Percentiles rank a stretch among this genome's conserved stretches.
phyloP scores from a whole-genome alignment of 768 basidiomycete genomes.

The Cystofilobasidium capitatum region DNA sequence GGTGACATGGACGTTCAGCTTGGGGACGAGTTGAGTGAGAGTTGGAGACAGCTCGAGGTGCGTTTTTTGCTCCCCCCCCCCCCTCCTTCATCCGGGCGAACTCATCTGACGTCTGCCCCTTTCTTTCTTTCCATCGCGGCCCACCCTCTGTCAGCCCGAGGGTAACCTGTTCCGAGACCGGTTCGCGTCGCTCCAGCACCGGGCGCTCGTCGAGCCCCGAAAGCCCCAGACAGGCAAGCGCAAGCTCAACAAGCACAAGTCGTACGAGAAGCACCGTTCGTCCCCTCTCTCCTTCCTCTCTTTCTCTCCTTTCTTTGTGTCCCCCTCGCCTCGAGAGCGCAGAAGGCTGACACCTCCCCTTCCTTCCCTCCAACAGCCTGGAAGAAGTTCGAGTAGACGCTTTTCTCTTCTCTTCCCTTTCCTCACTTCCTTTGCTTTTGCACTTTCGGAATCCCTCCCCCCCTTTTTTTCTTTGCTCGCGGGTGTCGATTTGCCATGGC shows the following conservation, averaged over 20 bases:
- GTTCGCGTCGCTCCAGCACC: slow-evolving; percentile 75
- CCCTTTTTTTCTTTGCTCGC: neutral
- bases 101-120: too few relatives aligned
- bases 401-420: slow-evolving; percentile 1
- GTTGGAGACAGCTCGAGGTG: slow-evolving; percentile 71
- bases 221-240: slow-evolving; percentile 56
- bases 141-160: slow-evolving; percentile 73
- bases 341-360: neutral
- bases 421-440: neutral
- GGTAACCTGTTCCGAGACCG: slow-evolving; percentile 87
- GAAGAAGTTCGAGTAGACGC: slow-evolving; percentile 39
- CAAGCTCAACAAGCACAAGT: neutral
- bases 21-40: slow-evolving; percentile 81
- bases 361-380: slow-evolving; percentile 28
- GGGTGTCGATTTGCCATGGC: too few relatives aligned
- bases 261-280: slow-evolving; percentile 17
- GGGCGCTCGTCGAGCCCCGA: slow-evolving; percentile 77
- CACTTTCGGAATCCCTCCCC: neutral
- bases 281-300: neutral
- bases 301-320: neutral
- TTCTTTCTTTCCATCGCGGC: neutral
- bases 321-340: neutral
- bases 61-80: slow-evolving; percentile 30
- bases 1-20: slow-evolving; percentile 70
- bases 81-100: neutral